A percentile compares a stretch with the other conserved stretches of the same genome.
Conservation (phyloP, 345 rosid species). For the Ceriops decandra region DNA sequence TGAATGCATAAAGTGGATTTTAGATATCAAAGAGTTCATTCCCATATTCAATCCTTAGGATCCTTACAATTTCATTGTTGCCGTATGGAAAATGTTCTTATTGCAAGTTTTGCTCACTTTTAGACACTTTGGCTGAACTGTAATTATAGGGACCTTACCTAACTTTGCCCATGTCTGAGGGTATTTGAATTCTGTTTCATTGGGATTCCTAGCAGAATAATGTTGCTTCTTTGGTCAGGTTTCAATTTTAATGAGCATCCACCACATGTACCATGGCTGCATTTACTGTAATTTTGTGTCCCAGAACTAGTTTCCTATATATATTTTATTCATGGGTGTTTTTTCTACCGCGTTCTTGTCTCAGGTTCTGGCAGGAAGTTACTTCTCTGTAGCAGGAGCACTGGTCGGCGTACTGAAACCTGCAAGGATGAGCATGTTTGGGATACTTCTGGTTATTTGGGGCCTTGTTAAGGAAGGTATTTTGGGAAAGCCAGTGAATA, state of each 20-base stretch:
- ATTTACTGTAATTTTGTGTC: not conserved
- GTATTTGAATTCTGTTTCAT: not conserved
- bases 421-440: slow-evolving; percentile 96
- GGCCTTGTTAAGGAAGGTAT: slow-evolving; percentile 94
- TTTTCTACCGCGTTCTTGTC: not conserved
- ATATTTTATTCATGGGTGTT: not conserved
- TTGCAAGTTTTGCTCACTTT: not conserved
- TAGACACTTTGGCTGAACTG: not conserved
- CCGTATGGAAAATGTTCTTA: not conserved
- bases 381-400: slow-evolving; percentile 87
- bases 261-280: not conserved
- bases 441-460: slow-evolving; percentile 76
- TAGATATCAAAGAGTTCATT: no score
- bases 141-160: not conserved
- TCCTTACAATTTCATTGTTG: not conserved
- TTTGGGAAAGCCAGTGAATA: slow-evolving; percentile 63
- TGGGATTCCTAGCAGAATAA: not conserved
- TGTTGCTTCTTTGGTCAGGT: not conserved
- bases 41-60: no score
- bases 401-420: slow-evolving; percentile 73
- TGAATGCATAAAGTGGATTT: no score
- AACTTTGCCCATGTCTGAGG: not conserved
- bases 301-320: not conserved
- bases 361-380: slow-evolving; percentile 95
- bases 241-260: not conserved